Conservation (phyloP, 768 basidiomycete species). For the Cantharellus anzutake region DNA sequence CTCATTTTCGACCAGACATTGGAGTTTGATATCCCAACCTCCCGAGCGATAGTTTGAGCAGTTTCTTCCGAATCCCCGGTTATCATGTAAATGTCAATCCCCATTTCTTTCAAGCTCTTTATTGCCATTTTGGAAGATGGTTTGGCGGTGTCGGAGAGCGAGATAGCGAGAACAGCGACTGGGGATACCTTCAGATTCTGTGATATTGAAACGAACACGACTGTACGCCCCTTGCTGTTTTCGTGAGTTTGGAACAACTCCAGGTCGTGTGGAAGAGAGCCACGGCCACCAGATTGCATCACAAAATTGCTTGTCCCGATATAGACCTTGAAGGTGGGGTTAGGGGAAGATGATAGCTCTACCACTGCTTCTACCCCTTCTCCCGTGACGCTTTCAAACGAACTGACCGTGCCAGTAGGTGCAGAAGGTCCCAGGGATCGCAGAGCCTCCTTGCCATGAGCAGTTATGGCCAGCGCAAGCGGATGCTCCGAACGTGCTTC, state of each 20-base stretch:
- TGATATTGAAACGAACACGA: constrained; percentile 66
- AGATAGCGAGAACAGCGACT: constrained; percentile 56
- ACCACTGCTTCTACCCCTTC: constrained; percentile 67
- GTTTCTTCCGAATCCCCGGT: constrained; percentile 83
- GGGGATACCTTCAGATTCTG: constrained; percentile 22
- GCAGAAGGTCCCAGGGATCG: no score
- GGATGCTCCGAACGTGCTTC: constrained; percentile 94
- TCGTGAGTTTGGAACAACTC: constrained; percentile 43
- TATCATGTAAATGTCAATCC: constrained; percentile 82
- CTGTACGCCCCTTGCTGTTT: constrained; percentile 60
- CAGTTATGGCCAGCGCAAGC: constrained; percentile 80
- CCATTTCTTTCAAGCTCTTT: constrained; percentile 64
- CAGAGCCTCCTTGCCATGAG: constrained; percentile 53
- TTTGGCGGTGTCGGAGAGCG: constrained; percentile 76
- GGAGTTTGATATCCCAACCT: constrained; percentile 71
- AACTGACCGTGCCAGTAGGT: no score
- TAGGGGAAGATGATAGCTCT: constrained; percentile 26
- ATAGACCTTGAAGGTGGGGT: constrained; percentile 26
- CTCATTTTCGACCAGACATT: constrained; percentile 86
- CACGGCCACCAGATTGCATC: constrained; percentile 27
- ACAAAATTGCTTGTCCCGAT: constrained; percentile 66
- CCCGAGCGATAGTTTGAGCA: constrained; percentile 71
- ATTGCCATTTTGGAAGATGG: constrained; percentile 72
- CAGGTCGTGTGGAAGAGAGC: constrained; percentile 36
- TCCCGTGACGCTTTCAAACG: constrained; percentile 59